Evolutionary conservation across 345 rosid species (phyloP).

Genomic region (Physaria fendleri): DNA sequence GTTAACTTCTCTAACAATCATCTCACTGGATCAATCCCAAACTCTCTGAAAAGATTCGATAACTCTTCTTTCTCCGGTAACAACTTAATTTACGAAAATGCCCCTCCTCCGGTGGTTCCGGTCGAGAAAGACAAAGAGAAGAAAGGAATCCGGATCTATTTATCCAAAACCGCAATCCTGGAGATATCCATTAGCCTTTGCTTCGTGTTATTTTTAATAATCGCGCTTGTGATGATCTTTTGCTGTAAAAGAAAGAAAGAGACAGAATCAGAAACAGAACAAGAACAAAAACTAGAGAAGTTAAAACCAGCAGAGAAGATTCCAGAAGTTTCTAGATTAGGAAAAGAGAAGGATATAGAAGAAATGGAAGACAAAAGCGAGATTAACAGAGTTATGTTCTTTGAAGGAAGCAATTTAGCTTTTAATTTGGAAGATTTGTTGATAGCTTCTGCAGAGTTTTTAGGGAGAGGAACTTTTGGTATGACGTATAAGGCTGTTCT

Average conservation of each 20-base stretch:
- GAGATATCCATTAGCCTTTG: conserved; percentile 51
- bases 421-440: conserved; percentile 89
- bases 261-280: conserved; percentile 9
- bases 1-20: conserved; percentile 61
- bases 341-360: conserved; percentile 44
- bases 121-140: conserved; percentile 13
- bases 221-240: conserved; percentile 38
- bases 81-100: conserved; percentile 37
- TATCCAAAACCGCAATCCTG: conserved; percentile 45
- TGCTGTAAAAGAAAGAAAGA: conserved; percentile 35
- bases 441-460: conserved; percentile 88
- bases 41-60: conserved; percentile 60
- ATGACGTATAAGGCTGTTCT: conserved; percentile 77
- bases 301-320: conserved; percentile 12
- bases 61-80: conserved; percentile 56
- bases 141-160: conserved; percentile 18
- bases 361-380: conserved; percentile 51
- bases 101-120: conserved; percentile 40
- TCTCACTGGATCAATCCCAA: conserved; percentile 61
- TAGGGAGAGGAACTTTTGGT: conserved; percentile 89
- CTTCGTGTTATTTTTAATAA: conserved; percentile 33
- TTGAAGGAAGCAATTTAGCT: conserved; percentile 77
- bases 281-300: conserved; percentile 4
- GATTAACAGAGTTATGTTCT: conserved; percentile 60
- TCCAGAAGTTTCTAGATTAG: conserved; percentile 29